Evolutionary conservation across 2,329 filamentous ascomycete genomes (phyloP).

Genomic region (Leptographium galeiforme): DNA sequence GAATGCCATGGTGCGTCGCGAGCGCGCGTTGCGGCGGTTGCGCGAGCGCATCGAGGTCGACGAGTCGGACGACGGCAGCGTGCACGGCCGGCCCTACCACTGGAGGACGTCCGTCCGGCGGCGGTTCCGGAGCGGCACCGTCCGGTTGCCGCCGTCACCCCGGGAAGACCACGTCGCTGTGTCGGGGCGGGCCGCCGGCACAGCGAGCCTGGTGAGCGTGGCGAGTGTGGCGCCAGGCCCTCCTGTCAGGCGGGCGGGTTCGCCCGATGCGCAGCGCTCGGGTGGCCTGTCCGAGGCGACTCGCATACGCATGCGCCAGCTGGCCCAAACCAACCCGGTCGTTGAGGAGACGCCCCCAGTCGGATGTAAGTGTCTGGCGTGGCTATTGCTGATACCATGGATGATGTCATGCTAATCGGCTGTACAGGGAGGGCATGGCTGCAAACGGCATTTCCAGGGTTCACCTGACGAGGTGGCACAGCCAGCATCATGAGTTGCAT

Average conservation of each 20-base stretch:
- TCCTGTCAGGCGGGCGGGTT: background rate
- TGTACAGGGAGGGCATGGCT: constrained; percentile 11
- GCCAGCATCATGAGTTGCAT: background rate
- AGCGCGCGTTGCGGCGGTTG: constrained; percentile 52
- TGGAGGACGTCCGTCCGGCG: constrained; percentile 13
- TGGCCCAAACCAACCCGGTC: constrained; percentile 14
- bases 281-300: constrained; percentile 5
- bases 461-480: background rate
- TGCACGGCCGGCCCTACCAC: constrained; percentile 4
- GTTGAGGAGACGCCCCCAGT: constrained; percentile 9
- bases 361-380: constrained; percentile 4
- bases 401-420: background rate
- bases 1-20: constrained; percentile 74
- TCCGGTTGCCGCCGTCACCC: constrained; percentile 1
- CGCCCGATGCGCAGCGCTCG: background rate
- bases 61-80: constrained; percentile 18
- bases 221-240: no score
- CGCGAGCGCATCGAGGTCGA: constrained; percentile 38
- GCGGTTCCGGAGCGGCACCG: constrained; percentile 8
- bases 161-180: no score
- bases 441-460: constrained; percentile 8
- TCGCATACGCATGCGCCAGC: constrained; percentile 17
- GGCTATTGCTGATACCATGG: background rate
- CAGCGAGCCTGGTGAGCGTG: no score
- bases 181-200: no score